phyloP scores from a whole-genome alignment of 495 filamentous ascomycete genomes.

The Pyrenula massariospora region DNA sequence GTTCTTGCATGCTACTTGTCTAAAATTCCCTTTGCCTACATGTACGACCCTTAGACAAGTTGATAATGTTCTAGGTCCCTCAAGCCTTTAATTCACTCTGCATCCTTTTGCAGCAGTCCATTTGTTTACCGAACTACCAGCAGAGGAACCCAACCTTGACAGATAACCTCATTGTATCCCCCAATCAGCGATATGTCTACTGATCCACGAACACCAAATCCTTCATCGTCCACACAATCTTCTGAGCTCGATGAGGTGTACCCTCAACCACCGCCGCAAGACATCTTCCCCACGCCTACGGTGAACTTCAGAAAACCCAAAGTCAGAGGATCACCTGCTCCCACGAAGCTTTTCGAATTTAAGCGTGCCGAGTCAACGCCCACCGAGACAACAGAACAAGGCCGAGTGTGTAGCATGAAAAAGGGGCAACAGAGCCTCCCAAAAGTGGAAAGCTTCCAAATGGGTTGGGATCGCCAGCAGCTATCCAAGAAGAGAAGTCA shows the following conservation, averaged over 20 bases:
- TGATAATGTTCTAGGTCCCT: not conserved
- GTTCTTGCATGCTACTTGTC: not conserved
- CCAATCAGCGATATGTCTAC: not conserved
- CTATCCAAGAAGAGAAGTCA: slow-evolving; percentile 25
- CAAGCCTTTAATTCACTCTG: not conserved
- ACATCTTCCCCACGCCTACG: not conserved
- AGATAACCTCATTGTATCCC: not conserved
- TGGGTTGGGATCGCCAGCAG: slow-evolving; percentile 15
- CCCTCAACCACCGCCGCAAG: not conserved
- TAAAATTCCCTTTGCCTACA: not conserved
- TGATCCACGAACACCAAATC: not conserved
- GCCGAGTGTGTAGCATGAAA: not conserved
- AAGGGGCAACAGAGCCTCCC: not conserved
- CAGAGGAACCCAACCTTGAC: not conserved
- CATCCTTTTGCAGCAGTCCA: not conserved
- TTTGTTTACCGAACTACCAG: not conserved
- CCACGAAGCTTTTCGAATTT: not conserved
- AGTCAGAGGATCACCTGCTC: not conserved
- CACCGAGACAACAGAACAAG: not conserved
- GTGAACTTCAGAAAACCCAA: not conserved
- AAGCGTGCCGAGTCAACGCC: not conserved
- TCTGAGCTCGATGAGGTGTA: not conserved
- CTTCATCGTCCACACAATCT: not conserved
- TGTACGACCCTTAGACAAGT: not conserved
- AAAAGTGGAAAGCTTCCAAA: slow-evolving; percentile 1